These are phyloP conservation scores for Orbilia blumenaviensis DNA, from an alignment of 2,329 filamentous ascomycete genomes.

Conservation along the genomic window DNA sequence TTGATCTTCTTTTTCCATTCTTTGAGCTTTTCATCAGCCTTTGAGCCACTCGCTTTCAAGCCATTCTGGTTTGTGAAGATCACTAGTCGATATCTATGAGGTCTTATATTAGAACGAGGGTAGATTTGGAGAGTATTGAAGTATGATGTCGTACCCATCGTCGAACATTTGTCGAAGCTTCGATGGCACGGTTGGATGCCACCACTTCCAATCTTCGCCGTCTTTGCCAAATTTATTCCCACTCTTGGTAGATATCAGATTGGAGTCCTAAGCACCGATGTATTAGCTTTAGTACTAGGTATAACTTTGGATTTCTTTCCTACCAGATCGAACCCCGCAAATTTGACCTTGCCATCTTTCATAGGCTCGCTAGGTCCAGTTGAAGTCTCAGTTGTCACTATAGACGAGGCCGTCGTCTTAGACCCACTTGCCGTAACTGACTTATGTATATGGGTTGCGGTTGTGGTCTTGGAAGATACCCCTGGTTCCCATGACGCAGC, in stretches of 20 bases:
- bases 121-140: neutral
- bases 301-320: slow-evolving; percentile 41
- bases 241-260: slow-evolving; percentile 80
- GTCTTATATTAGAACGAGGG: neutral
- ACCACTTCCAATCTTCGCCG: slow-evolving; percentile 92
- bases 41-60: slow-evolving; percentile 76
- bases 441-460: neutral
- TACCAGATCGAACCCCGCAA: slow-evolving; percentile 77
- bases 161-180: slow-evolving; percentile 74
- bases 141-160: slow-evolving; percentile 68
- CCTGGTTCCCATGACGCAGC: slow-evolving; percentile 26
- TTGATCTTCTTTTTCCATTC: slow-evolving; percentile 75
- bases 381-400: neutral
- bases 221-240: slow-evolving; percentile 79
- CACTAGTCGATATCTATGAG: slow-evolving; percentile 73
- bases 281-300: slow-evolving; percentile 42
- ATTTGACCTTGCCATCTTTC: slow-evolving; percentile 65
- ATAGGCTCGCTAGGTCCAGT: slow-evolving; percentile 54
- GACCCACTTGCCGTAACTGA: neutral
- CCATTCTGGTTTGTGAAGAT: slow-evolving; percentile 91
- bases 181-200: slow-evolving; percentile 75
- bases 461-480: neutral
- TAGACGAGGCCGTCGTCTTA: neutral
- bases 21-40: slow-evolving; percentile 71
- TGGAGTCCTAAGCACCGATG: slow-evolving; percentile 74